Base-by-base conservation (phyloP, 2,329 filamentous ascomycete species). In the Scytalidium lignicola region DNA sequence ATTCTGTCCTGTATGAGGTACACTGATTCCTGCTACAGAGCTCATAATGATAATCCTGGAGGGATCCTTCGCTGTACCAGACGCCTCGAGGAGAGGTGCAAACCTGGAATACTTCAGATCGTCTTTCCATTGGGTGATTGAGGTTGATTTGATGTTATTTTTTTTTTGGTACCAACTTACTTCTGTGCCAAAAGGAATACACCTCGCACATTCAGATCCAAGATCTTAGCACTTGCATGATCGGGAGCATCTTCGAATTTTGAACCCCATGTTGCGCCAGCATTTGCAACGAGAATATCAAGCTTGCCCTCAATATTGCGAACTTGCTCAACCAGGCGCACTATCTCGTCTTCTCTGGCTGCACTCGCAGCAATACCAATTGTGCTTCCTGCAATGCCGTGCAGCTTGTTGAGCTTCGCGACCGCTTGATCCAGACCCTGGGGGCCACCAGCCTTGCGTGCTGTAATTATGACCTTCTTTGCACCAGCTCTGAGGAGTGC, bases 381-480 rank as follows among this genome's bases (percentile, higher is more conserved):
- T 19, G 84, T 85, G 52, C 71, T 69, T 13, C 80, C 81, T 37
- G 70, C 72, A 12, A 82, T 76, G 1, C 71, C 70, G 50, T 80
- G 77, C 1, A 88, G 73, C 3, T 74, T 75, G 60, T 88, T 87
- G 46, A 88, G 77, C 23, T 80, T 80, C 2, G 74, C 75, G 53
- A 82, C 80, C 26, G 85, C 85, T 62, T 82, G 78, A 43, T 80
- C 74, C 68, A 70, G 64, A 19, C 65, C 66, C 44, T 66, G 58
- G 2, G 81, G 85, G 21, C 82, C 84, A 29, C 74, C 69, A 46
- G 78, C 75, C 70, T 87, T 88, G 59, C 85, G 82, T 4, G 82
- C 85, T n/a, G 83, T 86, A 65, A 88, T 85, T 70, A 87, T 82
- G 53, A 88, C 78, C 57, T 82, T 83, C 49, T 80, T 79, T 64